These are phyloP conservation scores for Picea abies DNA, from an alignment of 83 land plant species.

Conservation along the genomic window DNA sequence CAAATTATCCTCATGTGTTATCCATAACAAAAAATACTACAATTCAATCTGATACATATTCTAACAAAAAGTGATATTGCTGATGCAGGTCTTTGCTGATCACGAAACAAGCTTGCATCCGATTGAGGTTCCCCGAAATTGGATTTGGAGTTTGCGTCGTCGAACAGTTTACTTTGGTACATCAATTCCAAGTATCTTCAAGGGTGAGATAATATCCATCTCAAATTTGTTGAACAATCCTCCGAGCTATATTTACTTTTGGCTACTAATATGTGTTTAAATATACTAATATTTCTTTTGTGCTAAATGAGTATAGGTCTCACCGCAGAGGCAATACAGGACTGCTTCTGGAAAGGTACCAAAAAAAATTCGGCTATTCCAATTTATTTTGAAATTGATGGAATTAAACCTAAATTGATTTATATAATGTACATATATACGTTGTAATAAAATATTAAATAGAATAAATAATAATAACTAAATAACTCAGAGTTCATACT, in stretches of 20 bases:
- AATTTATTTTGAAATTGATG: not conserved
- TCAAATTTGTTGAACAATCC: not conserved
- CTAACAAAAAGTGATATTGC: constrained; percentile 9
- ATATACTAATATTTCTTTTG: not conserved
- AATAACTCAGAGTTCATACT: too few relatives aligned
- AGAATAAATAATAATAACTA: too few relatives aligned
- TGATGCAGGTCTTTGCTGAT: constrained; percentile 56
- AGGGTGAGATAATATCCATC: constrained; percentile 26
- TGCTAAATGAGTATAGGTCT: constrained; percentile 23
- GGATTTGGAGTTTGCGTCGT: constrained; percentile 45
- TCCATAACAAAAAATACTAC: not conserved
- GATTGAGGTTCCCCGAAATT: constrained; percentile 30
- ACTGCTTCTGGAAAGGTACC: constrained; percentile 46
- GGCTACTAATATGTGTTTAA: not conserved
- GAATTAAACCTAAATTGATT: not conserved
- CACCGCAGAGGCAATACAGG: constrained; percentile 40
- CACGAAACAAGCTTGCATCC: constrained; percentile 43
- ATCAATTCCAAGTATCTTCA: constrained; percentile 43
- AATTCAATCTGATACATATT: not conserved
- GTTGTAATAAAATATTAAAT: too few relatives aligned
- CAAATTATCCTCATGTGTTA: not conserved
- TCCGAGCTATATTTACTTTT: not conserved
- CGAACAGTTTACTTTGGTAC: constrained; percentile 51
- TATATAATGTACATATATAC: too few relatives aligned
- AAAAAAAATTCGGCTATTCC: not conserved